Percentiles rank a stretch among this genome's conserved stretches.
These are phyloP conservation scores for Heimioporus sp. DNA, from an alignment of 768 basidiomycete genomes.

Conservation along the genomic window DNA sequence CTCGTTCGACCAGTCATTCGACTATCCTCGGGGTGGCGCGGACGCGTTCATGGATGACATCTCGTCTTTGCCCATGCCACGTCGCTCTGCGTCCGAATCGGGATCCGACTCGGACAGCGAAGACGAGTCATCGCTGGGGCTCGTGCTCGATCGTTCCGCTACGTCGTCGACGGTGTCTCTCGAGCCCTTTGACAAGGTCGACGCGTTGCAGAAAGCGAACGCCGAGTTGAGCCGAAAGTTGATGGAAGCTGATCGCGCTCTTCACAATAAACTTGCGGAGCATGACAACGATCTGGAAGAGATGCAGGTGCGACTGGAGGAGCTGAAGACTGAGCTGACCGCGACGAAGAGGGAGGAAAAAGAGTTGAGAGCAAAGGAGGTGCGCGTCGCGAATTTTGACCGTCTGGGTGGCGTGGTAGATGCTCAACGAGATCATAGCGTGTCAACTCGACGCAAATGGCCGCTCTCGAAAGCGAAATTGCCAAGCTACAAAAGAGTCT, in stretches of 20 bases:
- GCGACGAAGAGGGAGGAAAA: conserved; percentile 90
- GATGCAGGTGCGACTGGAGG: conserved; percentile 73
- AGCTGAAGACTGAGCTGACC: conserved; percentile 70
- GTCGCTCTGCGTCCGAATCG: conserved; percentile 33
- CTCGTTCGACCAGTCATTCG: conserved; percentile 35
- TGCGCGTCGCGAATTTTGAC: conserved; percentile 27
- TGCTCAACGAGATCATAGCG: conserved; percentile 41
- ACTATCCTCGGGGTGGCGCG: conserved; percentile 31
- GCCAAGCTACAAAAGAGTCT: conserved; percentile 70
- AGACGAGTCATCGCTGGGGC: conserved; percentile 49
- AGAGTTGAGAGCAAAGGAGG: conserved; percentile 86
- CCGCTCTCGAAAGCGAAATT: conserved; percentile 74
- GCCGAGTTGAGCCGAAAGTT: conserved; percentile 73
- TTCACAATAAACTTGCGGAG: conserved; percentile 65
- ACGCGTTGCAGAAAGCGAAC: conserved; percentile 71
- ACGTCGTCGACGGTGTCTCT: conserved; percentile 67
- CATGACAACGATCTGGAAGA: conserved; percentile 86
- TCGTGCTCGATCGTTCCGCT: conserved; percentile 58
- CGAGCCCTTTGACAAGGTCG: conserved; percentile 69
- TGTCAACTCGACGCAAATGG: conserved; percentile 63
- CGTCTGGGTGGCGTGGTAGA: no score
- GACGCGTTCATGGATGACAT: conserved; percentile 47
- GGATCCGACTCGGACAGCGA: conserved; percentile 53
- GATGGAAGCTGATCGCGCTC: conserved; percentile 66
- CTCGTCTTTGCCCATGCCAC: conserved; percentile 59